Percentiles rank a stretch among this genome's conserved stretches.
These are phyloP conservation scores for Pichia cabralensis DNA, from an alignment of 805 yeast species.

Conservation along the genomic window DNA sequence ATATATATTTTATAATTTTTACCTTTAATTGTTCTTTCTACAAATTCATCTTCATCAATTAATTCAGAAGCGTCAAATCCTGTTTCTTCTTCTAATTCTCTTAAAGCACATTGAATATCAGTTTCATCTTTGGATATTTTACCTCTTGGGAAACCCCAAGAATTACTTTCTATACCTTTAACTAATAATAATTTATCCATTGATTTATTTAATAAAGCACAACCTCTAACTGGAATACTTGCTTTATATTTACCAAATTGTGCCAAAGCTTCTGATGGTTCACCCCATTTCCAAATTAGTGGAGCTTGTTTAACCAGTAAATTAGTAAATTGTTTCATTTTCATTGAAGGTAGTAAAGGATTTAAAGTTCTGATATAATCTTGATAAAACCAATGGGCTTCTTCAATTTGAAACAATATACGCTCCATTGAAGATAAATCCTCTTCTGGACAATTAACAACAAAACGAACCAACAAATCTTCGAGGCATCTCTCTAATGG, in stretches of 20 bases:
- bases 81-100: constrained; percentile 91
- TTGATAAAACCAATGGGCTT: constrained; percentile 95
- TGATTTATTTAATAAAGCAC: constrained; percentile 68
- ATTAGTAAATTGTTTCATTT: constrained; percentile 67
- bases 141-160: constrained; percentile 97
- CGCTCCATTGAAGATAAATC: constrained; percentile 77
- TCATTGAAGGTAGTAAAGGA: constrained; percentile 66
- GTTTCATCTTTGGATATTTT: constrained; percentile 89
- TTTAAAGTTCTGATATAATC: constrained; percentile 71
- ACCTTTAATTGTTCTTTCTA: constrained; percentile 74
- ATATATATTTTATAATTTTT: constrained; percentile 81
- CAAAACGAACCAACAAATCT: constrained; percentile 81
- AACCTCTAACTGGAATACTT: constrained; percentile 93
- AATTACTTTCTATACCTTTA: constrained; percentile 66
- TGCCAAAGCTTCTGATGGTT: constrained; percentile 67
- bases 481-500: constrained; percentile 68
- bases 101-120: constrained; percentile 78
- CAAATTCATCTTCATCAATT: constrained; percentile 58
- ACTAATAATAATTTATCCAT: constrained; percentile 69
- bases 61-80: constrained; percentile 73
- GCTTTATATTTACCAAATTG: constrained; percentile 79
- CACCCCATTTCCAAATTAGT: constrained; percentile 74
- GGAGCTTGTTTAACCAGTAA: constrained; percentile 63
- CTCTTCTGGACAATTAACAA: constrained; percentile 85
- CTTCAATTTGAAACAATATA: constrained; percentile 89